These are phyloP conservation scores for Calonectria leucothoes DNA, from an alignment of 2,329 filamentous ascomycete genomes.

Conservation along the genomic window DNA sequence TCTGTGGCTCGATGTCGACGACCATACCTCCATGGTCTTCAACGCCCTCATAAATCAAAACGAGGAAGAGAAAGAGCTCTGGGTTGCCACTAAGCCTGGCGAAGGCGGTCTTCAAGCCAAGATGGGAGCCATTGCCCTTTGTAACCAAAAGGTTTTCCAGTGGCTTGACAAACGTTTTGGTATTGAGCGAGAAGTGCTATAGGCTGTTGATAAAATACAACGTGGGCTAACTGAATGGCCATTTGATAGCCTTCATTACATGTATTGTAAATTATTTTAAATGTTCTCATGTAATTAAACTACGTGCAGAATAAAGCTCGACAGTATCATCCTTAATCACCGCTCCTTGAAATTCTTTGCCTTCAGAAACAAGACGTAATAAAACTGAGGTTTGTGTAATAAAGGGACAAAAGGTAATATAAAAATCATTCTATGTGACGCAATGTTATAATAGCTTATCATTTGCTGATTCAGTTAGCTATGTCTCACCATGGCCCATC, in stretches of 20 bases:
- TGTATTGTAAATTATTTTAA: no score
- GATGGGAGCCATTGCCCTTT: conserved; percentile 34
- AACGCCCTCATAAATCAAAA: conserved; percentile 16
- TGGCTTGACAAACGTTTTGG: conserved; percentile 38
- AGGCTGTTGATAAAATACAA: neutral
- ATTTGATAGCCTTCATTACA: neutral
- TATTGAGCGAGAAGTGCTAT: conserved; percentile 11
- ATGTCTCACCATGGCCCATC: no score
- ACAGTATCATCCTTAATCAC: no score
- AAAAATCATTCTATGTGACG: no score
- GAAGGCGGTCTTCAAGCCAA: conserved; percentile 40
- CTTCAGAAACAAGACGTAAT: no score
- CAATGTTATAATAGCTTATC: no score
- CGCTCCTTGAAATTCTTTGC: no score
- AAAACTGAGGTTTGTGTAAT: no score
- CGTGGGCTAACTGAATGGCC: neutral
- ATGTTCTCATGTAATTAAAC: neutral
- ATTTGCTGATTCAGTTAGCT: no score
- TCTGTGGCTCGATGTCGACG: conserved; percentile 32
- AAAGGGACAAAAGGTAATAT: no score
- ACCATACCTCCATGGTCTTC: conserved; percentile 27
- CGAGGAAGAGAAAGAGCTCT: conserved; percentile 32
- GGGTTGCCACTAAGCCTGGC: conserved; percentile 27
- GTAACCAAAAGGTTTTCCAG: conserved; percentile 33
- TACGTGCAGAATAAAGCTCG: neutral